Evolutionary conservation across 352 stramenopile genomes (phyloP).

Genomic region (Elongisporangium undulatum): DNA sequence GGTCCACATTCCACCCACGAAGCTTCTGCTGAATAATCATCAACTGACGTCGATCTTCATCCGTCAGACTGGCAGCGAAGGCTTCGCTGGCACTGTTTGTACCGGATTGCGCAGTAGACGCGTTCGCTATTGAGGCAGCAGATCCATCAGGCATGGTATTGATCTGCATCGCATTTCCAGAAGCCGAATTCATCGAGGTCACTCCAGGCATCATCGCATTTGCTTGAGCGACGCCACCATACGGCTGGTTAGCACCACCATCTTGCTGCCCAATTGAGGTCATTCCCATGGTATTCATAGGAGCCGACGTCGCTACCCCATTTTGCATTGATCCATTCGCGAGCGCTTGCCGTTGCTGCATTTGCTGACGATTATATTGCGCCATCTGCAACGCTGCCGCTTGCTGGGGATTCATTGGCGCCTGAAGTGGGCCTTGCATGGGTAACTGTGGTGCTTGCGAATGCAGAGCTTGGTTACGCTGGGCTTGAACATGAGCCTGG

Average conservation of each 20-base stretch:
- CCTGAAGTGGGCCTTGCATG: background rate
- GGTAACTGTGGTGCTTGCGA: background rate
- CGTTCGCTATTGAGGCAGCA: background rate
- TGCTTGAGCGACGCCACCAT: background rate
- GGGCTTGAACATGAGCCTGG: background rate
- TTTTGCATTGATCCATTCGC: background rate
- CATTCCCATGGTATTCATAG: background rate
- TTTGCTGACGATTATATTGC: conserved; percentile 3
- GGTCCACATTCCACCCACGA: conserved; percentile 56
- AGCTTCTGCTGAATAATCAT: conserved; percentile 72
- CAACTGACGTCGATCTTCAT: conserved; percentile 70
- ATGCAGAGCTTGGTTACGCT: background rate
- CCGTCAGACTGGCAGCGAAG: conserved; percentile 38
- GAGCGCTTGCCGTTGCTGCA: conserved; percentile 8
- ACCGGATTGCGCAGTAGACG: background rate
- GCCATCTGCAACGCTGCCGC: background rate
- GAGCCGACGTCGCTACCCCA: background rate
- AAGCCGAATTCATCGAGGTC: background rate
- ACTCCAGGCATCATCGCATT: background rate
- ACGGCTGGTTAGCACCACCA: background rate
- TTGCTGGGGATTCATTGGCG: background rate
- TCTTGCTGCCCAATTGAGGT: background rate
- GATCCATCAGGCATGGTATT: background rate
- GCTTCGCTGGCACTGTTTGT: conserved; percentile 10
- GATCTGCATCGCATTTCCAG: background rate